A percentile compares a stretch with the other conserved stretches of the same genome.
phyloP scores from a whole-genome alignment of 2,329 filamentous ascomycete genomes.

The Colletotrichum sp. region DNA sequence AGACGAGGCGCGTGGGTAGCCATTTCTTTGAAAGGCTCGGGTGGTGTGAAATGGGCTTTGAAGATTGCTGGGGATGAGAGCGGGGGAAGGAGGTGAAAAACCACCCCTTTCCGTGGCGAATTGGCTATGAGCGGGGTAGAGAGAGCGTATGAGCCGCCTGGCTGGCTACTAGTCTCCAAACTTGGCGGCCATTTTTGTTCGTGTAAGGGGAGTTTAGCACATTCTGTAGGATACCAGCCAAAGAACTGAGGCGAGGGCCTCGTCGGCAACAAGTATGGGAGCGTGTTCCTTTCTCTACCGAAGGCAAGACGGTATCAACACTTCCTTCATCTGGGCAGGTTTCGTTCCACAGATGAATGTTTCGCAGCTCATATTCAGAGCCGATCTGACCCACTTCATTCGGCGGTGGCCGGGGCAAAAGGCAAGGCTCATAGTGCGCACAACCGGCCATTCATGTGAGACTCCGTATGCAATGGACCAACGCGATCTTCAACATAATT shows the following conservation, averaged over 20 bases:
- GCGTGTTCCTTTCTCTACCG: too few relatives aligned
- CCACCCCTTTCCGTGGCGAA: background rate
- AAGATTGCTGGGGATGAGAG: background rate
- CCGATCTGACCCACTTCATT: too few relatives aligned
- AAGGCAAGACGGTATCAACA: too few relatives aligned
- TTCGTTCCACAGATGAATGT: too few relatives aligned
- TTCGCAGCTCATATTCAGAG: too few relatives aligned
- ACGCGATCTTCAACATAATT: too few relatives aligned
- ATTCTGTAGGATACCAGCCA: background rate
- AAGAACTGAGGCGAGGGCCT: background rate
- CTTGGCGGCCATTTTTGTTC: background rate
- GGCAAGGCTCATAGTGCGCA: too few relatives aligned
- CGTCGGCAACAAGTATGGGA: background rate
- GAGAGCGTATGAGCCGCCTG: background rate
- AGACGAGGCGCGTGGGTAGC: background rate
- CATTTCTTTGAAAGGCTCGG: rapidly evolving
- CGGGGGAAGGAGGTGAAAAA: background rate
- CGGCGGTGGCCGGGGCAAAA: too few relatives aligned
- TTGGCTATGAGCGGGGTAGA: background rate
- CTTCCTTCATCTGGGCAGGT: too few relatives aligned
- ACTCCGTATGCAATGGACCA: too few relatives aligned
- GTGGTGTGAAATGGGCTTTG: background rate
- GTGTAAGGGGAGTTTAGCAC: background rate
- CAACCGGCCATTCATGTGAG: too few relatives aligned
- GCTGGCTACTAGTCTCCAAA: background rate